Evolutionary conservation across 2,329 filamentous ascomycete genomes (phyloP).

Genomic region (Pseudocercospora fuligena): DNA sequence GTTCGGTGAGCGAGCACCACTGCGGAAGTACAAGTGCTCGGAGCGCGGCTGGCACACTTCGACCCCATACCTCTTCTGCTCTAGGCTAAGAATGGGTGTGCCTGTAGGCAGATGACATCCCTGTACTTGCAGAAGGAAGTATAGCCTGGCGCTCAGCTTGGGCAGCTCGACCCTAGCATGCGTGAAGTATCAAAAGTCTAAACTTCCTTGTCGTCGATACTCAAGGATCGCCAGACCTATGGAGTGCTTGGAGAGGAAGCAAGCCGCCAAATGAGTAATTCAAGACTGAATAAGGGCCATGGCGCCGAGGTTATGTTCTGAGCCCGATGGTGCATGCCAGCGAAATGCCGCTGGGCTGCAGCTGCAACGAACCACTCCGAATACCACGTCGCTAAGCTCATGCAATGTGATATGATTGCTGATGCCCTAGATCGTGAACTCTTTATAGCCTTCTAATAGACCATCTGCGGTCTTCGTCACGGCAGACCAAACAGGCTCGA

Average conservation of each 20-base stretch:
- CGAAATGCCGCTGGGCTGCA: neutral
- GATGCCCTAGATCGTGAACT: constrained; percentile 53
- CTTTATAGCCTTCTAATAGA: constrained; percentile 78
- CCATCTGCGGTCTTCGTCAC: constrained; percentile 77
- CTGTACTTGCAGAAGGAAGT: neutral
- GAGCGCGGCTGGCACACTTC: neutral
- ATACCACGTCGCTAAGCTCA: neutral
- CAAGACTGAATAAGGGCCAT: neutral
- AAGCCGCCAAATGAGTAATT: neutral
- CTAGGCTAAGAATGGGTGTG: neutral
- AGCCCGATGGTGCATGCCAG: neutral
- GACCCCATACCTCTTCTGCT: neutral
- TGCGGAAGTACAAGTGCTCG: neutral
- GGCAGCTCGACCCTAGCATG: neutral
- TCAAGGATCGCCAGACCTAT: neutral
- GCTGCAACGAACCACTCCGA: neutral
- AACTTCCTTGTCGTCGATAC: neutral
- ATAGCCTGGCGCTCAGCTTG: neutral
- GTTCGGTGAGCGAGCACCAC: neutral
- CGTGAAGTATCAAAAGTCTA: neutral
- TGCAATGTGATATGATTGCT: constrained; percentile 3
- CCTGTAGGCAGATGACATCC: neutral
- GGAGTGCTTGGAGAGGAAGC: neutral
- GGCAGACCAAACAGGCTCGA: constrained; percentile 78
- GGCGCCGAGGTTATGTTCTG: neutral